phyloP scores from a whole-genome alignment of 2,329 filamentous ascomycete species.

The Nothophaeocryptopus gaeumannii region DNA sequence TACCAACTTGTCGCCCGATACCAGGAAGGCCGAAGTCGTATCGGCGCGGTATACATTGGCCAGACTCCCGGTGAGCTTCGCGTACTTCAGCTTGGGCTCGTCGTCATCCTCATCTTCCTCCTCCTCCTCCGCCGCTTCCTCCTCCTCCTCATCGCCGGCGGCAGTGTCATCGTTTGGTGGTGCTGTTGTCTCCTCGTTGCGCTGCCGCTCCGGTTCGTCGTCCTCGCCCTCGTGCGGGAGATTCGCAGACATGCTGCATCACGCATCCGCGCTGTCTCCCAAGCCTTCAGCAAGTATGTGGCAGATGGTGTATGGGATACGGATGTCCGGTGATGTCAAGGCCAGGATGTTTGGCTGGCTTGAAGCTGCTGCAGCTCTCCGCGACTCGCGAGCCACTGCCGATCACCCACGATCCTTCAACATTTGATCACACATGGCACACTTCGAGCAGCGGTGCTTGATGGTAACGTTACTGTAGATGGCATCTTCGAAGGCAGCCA shows the following conservation, averaged over 20 bases:
- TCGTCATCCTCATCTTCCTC: constrained; percentile 85
- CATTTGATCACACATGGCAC: not conserved
- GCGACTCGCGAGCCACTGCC: not conserved
- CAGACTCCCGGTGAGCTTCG: constrained; percentile 76
- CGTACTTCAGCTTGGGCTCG: constrained; percentile 91
- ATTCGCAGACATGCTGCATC: constrained; percentile 38
- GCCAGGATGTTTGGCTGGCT: not conserved
- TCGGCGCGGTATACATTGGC: constrained; percentile 84
- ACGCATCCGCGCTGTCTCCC: constrained; percentile 4
- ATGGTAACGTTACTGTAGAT: not conserved
- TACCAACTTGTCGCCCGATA: constrained; percentile 96
- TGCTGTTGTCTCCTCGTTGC: constrained; percentile 10
- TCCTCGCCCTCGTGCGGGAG: constrained; percentile 27
- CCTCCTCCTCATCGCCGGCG: constrained; percentile 28
- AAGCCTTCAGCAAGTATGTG: too few species aligned
- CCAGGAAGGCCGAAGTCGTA: constrained; percentile 85
- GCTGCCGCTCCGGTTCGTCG: constrained; percentile 10
- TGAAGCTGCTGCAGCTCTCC: not conserved
- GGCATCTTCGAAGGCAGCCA: constrained; percentile 20
- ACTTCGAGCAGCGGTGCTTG: not conserved
- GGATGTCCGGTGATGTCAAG: constrained; percentile 7
- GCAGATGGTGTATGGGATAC: too few species aligned
- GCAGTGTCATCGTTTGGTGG: constrained; percentile 11
- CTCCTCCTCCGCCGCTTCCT: constrained; percentile 53
- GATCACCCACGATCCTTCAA: not conserved